A percentile compares a stretch with the other conserved stretches of the same genome.
Evolutionary conservation across 176 grass and related monocot genomes (phyloP).

Genomic region (Cenchrus americanus): DNA sequence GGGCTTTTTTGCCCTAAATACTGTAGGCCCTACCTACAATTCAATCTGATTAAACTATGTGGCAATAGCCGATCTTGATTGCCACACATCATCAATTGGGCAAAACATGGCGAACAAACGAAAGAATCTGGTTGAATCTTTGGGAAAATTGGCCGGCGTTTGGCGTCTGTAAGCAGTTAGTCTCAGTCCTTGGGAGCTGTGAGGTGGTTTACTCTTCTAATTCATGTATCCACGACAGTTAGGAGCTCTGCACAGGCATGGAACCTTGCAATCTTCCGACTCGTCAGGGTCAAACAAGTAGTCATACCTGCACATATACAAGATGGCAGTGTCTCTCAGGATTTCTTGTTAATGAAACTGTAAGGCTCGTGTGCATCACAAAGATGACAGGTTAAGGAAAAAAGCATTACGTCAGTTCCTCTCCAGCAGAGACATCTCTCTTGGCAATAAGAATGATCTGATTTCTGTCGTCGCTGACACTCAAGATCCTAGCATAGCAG

Average conservation of each 20-base stretch:
- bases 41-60: constrained; percentile 18
- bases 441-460: constrained; percentile 88
- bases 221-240: constrained; percentile 96
- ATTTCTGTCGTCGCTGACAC: constrained; percentile 59
- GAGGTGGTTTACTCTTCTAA: constrained; percentile 18
- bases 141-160: constrained; percentile 35
- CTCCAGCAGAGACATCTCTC: constrained; percentile 70
- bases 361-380: neutral
- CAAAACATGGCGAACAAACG: constrained; percentile 14
- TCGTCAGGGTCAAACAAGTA: constrained; percentile 95
- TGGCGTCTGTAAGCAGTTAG: constrained; percentile 48
- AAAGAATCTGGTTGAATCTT: constrained; percentile 39
- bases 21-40: neutral
- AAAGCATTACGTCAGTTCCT: constrained; percentile 84
- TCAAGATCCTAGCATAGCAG: constrained; percentile 96
- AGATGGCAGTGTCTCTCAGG: neutral
- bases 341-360: neutral
- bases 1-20: neutral
- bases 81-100: constrained; percentile 10
- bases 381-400: neutral
- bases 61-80: neutral
- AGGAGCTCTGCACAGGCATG: constrained; percentile 76
- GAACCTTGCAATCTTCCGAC: constrained; percentile 76
- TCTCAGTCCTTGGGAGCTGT: constrained; percentile 5
- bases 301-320: constrained; percentile 58